phyloP scores from a whole-genome alignment of 2,329 filamentous ascomycete species.

The Cercospora janseana region DNA sequence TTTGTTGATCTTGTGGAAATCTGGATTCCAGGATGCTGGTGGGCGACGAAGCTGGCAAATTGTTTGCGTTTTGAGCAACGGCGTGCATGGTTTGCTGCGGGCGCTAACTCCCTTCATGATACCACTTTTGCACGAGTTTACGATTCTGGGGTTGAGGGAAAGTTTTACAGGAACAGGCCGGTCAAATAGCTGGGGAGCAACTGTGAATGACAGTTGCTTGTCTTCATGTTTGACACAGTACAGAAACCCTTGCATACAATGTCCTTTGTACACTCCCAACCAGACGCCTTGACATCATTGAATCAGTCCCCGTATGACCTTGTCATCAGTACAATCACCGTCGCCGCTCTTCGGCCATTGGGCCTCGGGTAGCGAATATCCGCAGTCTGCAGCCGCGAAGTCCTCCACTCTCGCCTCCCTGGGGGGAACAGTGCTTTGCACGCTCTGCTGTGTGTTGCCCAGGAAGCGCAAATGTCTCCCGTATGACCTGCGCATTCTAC shows the following conservation, averaged over 20 bases:
- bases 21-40: background rate
- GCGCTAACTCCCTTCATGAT: constrained; percentile 2
- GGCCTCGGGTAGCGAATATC: no score
- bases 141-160: background rate
- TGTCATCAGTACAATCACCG: background rate
- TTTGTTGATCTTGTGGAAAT: background rate
- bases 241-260: background rate
- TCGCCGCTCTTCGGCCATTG: background rate
- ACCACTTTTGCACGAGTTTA: constrained; percentile 12
- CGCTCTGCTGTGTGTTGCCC: background rate
- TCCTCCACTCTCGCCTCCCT: no score
- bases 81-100: background rate
- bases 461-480: background rate
- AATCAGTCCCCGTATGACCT: background rate
- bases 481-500: constrained; percentile 28
- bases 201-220: background rate
- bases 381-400: no score
- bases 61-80: background rate
- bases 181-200: no score
- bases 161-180: no score
- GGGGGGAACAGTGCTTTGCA: no score
- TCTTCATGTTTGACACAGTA: background rate
- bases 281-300: constrained; percentile 1
- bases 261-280: background rate
- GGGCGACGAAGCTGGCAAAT: background rate